phyloP scores from a whole-genome alignment of 1,284 basidiomycete species.

The Pseudozyma thailandica region DNA sequence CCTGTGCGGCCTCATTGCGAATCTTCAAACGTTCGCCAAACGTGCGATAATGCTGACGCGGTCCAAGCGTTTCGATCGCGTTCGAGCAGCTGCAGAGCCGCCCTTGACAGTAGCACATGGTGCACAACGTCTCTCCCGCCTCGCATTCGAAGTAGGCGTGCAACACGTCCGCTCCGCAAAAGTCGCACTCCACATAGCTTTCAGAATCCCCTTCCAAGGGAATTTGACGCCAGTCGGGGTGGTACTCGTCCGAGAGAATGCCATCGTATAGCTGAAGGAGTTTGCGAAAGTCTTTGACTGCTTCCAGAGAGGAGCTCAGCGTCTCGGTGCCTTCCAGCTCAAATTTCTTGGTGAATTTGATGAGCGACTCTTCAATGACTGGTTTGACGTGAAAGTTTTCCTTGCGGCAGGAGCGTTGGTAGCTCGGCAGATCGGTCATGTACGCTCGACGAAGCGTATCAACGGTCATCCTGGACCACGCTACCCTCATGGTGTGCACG shows the following conservation, averaged over 20 bases:
- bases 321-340: neutral
- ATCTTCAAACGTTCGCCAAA: constrained; percentile 37
- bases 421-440: constrained; percentile 27
- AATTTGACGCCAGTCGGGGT: constrained; percentile 32
- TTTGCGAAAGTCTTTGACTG: constrained; percentile 18
- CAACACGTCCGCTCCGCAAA: constrained; percentile 43
- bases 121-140: constrained; percentile 32
- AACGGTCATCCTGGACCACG: constrained; percentile 37
- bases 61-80: constrained; percentile 17
- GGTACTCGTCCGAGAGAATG: constrained; percentile 34
- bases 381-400: constrained; percentile 22
- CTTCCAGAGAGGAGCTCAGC: neutral
- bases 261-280: constrained; percentile 38
- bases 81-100: constrained; percentile 34
- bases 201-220: constrained; percentile 16
- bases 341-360: constrained; percentile 12
- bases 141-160: constrained; percentile 45
- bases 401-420: constrained; percentile 38
- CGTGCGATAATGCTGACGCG: constrained; percentile 31
- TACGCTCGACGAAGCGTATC: constrained; percentile 25
- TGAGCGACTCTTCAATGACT: constrained; percentile 29
- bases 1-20: constrained; percentile 26
- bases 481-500: constrained; percentile 28
- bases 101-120: constrained; percentile 44
- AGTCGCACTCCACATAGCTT: constrained; percentile 50